Evolutionary conservation across 352 stramenopile species (phyloP).

Genomic region (Phytopythium aichiense): DNA sequence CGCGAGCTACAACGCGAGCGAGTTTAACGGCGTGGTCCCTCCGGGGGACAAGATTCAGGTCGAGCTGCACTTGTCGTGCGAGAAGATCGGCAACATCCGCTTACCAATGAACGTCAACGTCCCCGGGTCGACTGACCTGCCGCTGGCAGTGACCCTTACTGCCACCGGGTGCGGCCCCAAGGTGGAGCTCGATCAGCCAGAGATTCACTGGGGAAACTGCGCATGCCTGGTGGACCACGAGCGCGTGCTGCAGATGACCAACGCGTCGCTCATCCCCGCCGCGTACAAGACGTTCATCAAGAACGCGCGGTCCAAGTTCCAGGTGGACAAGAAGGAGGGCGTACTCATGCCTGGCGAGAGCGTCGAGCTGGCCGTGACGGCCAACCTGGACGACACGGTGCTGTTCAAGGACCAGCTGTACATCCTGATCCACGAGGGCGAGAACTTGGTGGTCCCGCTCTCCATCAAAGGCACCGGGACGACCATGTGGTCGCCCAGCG

Average conservation of each 20-base stretch:
- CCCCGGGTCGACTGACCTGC: constrained; percentile 83
- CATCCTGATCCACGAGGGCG: constrained; percentile 89
- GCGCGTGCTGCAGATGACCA: constrained; percentile 76
- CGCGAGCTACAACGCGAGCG: constrained; percentile 68
- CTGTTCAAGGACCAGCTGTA: constrained; percentile 93
- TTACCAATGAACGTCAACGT: constrained; percentile 87
- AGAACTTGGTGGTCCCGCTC: constrained; percentile 88
- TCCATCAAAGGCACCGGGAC: constrained; percentile 90
- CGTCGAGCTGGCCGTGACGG: constrained; percentile 71
- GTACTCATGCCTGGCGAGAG: constrained; percentile 76
- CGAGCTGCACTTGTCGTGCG: constrained; percentile 79
- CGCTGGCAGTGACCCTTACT: constrained; percentile 84
- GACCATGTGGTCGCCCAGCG: constrained; percentile 91
- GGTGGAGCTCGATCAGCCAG: constrained; percentile 72
- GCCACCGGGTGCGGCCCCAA: constrained; percentile 82
- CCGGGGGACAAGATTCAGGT: constrained; percentile 60
- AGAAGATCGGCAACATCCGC: constrained; percentile 90
- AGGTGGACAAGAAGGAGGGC: constrained; percentile 88
- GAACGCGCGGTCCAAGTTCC: constrained; percentile 90
- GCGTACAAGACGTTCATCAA: constrained; percentile 92
- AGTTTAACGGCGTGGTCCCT: constrained; percentile 55
- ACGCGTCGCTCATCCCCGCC: constrained; percentile 88
- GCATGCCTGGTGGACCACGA: constrained; percentile 85
- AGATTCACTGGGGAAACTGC: constrained; percentile 90
- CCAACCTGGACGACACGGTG: constrained; percentile 92